Conservation (phyloP, 805 yeast species). For the Ogataea ganodermae region DNA sequence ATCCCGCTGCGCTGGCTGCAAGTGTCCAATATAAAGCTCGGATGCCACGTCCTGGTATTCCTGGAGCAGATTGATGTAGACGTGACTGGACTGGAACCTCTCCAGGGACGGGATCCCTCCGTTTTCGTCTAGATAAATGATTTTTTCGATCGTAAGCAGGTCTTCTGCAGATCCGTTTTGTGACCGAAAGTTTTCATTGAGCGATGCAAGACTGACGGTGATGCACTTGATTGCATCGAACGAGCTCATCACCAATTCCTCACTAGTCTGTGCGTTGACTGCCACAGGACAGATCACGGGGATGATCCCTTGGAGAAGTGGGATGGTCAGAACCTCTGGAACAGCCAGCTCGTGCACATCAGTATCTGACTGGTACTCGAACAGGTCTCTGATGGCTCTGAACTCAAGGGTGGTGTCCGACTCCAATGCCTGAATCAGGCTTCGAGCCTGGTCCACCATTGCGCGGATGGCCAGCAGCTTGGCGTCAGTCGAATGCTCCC, state of each 20-base stretch:
- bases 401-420: conserved; percentile 23
- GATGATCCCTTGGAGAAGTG: conserved; percentile 43
- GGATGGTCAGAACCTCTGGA: conserved; percentile 42
- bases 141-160: conserved; percentile 69
- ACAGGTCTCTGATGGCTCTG: conserved; percentile 39
- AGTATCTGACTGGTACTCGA: conserved; percentile 31
- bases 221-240: conserved; percentile 44
- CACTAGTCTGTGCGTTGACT: conserved; percentile 37
- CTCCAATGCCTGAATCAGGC: conserved; percentile 24
- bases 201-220: conserved; percentile 35
- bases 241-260: conserved; percentile 38
- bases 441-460: conserved; percentile 26
- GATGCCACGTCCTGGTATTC: conserved; percentile 68
- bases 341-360: conserved; percentile 28
- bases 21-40: conserved; percentile 63
- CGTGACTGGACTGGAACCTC: conserved; percentile 80
- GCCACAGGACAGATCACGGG: conserved; percentile 70
- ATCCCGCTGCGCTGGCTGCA: conserved; percentile 46
- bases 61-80: conserved; percentile 80
- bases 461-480: conserved; percentile 18
- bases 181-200: conserved; percentile 24
- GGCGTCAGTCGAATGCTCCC: neutral
- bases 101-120: conserved; percentile 95
- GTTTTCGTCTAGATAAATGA: conserved; percentile 71
- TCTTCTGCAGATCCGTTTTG: conserved; percentile 26